phyloP scores from a whole-genome alignment of 169 alveolate genomes.

The Plasmodium vinckei region DNA sequence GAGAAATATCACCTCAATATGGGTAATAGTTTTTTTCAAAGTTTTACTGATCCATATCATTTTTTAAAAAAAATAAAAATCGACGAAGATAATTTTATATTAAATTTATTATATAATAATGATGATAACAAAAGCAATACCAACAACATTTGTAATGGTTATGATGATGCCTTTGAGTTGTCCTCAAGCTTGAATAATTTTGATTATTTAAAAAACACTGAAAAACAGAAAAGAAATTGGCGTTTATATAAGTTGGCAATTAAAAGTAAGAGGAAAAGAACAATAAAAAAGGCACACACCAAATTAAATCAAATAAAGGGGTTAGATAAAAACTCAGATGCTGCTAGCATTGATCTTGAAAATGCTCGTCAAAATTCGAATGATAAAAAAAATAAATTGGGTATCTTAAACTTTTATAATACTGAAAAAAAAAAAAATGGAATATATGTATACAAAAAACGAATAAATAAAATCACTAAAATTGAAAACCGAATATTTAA shows the following conservation, averaged over 20 bases:
- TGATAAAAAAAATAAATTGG: neutral
- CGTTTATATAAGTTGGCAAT: conserved; percentile 12
- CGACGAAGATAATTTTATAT: conserved; percentile 37
- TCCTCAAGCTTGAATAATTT: conserved; percentile 27
- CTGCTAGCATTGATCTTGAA: neutral
- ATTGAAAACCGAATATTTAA: conserved; percentile 1
- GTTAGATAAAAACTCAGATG: neutral
- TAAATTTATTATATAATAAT: conserved; percentile 37
- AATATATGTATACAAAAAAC: conserved; percentile 2
- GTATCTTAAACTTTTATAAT: conserved; percentile 6
- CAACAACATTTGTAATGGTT: conserved; percentile 5
- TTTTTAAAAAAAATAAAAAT: conserved; percentile 64
- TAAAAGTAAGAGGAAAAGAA: conserved; percentile 10
- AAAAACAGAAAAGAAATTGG: conserved; percentile 32
- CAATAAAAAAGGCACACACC: neutral
- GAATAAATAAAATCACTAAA: neutral
- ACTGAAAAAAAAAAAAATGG: conserved; percentile 23
- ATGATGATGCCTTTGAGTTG: conserved; percentile 24
- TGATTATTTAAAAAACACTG: conserved; percentile 30
- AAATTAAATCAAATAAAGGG: neutral
- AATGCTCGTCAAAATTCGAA: neutral
- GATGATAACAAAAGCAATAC: neutral
- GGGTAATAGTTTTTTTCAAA: neutral
- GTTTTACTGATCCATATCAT: conserved; percentile 23
- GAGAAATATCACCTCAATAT: neutral